Evolutionary conservation across 164 flowering plant species (phyloP), one percentile per base, ranked within the genome.

Genomic region (Tetrastigma voinierianum): DNA sequence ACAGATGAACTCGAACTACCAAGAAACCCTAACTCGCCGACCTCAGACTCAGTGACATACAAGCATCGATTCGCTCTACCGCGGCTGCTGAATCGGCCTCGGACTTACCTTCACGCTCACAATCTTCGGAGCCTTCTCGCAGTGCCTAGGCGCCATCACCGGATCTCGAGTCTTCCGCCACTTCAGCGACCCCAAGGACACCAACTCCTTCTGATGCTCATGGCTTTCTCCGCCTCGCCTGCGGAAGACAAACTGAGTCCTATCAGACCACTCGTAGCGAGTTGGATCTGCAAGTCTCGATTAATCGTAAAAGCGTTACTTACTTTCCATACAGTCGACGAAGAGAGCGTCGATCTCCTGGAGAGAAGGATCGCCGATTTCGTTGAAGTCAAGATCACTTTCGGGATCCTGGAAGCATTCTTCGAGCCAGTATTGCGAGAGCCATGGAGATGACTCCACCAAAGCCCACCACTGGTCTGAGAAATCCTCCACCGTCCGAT

Each of bases 391-490:
- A 11, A 60, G 63, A 69, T 68, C 76, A 40, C 24, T 64, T 53
- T 81, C 77, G 61, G 88, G 87, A 58, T 90, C 96, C 2, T 73
- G 72, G 71, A 80, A 90, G 72, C 95, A 81, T 47, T 92, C 96
- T 11, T 70, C 82, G 25, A 93, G 87, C 98, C 98, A 93, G 84
- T 93, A 90, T 90, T 95, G 47, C 96, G 89, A 70, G 89, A 93
- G n/a, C 83, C 86, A 90, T 9, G 95, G 80, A 7, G 91, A 86
- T 10, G 98, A 79, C 10, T 82, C 82, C 18, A 93, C 83, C 4
- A 93, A 90, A 48, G 80, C 84, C 96, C 96, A 93, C 98, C 98
- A 93, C 64, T 90, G 75, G 25, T 82, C 89, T 53, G 96, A 90
- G 76, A 82, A 93, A 47, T 93, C 98, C 77, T 90, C 98, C 70